phyloP scores from a whole-genome alignment of 768 basidiomycete species.

The Kwoniella pini region DNA sequence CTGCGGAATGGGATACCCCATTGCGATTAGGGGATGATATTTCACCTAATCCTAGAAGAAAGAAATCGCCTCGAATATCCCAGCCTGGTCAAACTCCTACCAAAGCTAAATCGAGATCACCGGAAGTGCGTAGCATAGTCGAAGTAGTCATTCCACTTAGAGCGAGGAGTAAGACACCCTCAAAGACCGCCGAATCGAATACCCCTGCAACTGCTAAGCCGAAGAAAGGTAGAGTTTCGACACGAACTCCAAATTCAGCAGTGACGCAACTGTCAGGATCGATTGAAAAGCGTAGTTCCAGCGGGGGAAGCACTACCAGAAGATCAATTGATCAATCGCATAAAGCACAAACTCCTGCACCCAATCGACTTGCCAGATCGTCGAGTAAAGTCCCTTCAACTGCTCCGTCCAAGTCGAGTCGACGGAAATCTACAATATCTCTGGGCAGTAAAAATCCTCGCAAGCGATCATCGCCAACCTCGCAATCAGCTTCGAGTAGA shows the following conservation, averaged over 20 bases:
- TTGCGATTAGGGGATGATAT: constrained; percentile 13
- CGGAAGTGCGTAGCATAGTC: neutral
- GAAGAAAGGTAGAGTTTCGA: constrained; percentile 7
- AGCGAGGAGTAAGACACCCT: neutral
- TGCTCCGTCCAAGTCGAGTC: constrained; percentile 1
- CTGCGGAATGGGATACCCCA: constrained; percentile 17
- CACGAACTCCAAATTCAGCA: neutral
- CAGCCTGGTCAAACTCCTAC: constrained; percentile 7
- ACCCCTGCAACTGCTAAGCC: constrained; percentile 10
- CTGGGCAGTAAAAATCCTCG: neutral
- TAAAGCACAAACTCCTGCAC: neutral
- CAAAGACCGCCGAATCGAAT: neutral
- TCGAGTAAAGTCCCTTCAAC: constrained; percentile 4
- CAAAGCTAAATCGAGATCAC: constrained; percentile 1
- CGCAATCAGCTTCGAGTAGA: neutral
- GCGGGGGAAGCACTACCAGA: constrained; percentile 2
- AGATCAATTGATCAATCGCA: neutral
- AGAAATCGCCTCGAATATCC: constrained; percentile 26
- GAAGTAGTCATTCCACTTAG: constrained; percentile 11
- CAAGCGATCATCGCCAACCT: neutral
- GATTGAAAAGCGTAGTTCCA: neutral
- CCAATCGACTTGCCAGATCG: neutral
- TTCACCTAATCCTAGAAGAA: constrained; percentile 31
- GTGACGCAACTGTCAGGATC: no score
- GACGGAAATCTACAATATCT: constrained; percentile 1